Percentiles rank a stretch among this genome's conserved stretches.
phyloP scores from a whole-genome alignment of 2,329 filamentous ascomycete species.

The Alternaria solani region DNA sequence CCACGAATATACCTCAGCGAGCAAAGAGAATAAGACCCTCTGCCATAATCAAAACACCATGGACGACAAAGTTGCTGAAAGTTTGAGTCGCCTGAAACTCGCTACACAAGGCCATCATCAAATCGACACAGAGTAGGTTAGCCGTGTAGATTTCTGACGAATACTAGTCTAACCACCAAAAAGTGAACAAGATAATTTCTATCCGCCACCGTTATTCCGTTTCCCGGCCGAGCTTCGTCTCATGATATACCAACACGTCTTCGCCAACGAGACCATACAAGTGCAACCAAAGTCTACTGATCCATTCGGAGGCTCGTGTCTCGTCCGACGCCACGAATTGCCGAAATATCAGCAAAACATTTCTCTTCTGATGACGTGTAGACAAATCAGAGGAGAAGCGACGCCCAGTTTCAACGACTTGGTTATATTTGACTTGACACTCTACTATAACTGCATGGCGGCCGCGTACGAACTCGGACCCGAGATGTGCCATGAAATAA shows the following conservation, averaged over 20 bases:
- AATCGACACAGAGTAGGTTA: background rate
- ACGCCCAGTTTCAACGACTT: constrained; percentile 5
- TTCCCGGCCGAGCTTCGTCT: constrained; percentile 13
- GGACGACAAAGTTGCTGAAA: background rate
- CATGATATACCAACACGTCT: constrained; percentile 14
- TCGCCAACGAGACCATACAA: constrained; percentile 7
- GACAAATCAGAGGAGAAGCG: constrained; percentile 4
- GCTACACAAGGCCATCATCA: background rate
- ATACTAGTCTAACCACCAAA: background rate
- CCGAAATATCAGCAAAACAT: constrained; percentile 2
- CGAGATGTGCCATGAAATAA: constrained; percentile 3
- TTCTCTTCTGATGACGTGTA: constrained; percentile 8
- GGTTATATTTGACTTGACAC: constrained; percentile 10
- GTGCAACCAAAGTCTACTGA: constrained; percentile 8
- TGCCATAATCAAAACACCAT: background rate
- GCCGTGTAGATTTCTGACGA: background rate
- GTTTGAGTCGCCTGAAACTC: background rate
- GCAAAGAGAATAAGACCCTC: background rate
- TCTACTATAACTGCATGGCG: constrained; percentile 7
- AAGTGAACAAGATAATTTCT: background rate
- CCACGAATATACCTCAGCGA: background rate
- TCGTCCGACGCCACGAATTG: background rate
- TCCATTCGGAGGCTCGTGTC: background rate
- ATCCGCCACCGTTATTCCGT: background rate
- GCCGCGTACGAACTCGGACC: constrained; percentile 10